Percentiles rank a stretch among this genome's conserved stretches.
These are phyloP conservation scores for Dendrobium huoshanense DNA, from an alignment of 106 monocot genomes.

Conservation along the genomic window DNA sequence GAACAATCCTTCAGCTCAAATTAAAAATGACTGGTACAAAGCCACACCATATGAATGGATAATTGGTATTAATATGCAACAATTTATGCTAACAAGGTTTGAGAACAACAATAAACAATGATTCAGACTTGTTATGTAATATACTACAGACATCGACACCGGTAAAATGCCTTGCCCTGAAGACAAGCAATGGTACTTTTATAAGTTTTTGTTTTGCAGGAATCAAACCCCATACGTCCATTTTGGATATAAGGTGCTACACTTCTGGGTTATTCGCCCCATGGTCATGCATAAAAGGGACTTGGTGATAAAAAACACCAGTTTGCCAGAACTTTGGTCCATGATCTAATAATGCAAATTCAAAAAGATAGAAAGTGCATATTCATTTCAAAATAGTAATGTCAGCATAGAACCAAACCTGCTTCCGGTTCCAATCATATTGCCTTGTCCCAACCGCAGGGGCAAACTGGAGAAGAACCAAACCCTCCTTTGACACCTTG, in stretches of 20 bases:
- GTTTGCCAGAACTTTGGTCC: neutral
- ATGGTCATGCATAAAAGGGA: no score
- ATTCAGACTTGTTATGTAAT: neutral
- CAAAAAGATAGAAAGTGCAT: neutral
- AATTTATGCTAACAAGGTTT: neutral
- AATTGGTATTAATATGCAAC: neutral
- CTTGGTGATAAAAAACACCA: neutral
- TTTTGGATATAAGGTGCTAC: neutral
- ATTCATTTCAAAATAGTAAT: neutral
- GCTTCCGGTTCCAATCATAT: conserved; percentile 91
- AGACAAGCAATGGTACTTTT: neutral
- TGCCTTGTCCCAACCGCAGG: conserved; percentile 70
- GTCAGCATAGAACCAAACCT: conserved; percentile 31
- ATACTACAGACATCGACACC: neutral
- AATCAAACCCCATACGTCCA: no score
- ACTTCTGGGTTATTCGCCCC: neutral
- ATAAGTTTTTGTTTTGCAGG: neutral
- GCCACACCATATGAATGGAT: neutral
- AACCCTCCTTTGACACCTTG: conserved; percentile 83
- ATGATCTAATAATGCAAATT: neutral
- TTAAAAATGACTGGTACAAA: neutral
- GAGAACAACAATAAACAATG: neutral
- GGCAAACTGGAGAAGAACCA: conserved; percentile 79
- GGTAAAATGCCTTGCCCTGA: neutral
- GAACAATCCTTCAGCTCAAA: neutral